phyloP scores from a whole-genome alignment of 164 flowering plant genomes.

The Malania oleifera region DNA sequence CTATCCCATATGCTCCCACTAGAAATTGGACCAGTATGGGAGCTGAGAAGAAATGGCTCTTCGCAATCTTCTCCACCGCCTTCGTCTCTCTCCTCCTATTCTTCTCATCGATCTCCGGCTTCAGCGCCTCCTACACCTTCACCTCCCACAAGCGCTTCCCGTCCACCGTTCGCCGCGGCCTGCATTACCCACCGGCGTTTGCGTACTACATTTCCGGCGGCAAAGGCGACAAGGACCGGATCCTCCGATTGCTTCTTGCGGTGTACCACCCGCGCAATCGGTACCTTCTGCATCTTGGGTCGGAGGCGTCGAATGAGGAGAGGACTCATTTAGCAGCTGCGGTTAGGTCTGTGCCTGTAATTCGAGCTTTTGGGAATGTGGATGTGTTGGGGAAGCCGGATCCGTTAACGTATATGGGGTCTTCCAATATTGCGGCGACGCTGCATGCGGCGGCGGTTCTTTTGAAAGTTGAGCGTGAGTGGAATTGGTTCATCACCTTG shows the following conservation, averaged over 20 bases:
- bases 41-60: slow-evolving; percentile 77
- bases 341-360: slow-evolving; percentile 52
- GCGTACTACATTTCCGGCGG: slow-evolving; percentile 86
- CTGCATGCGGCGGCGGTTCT: slow-evolving; percentile 72
- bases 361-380: slow-evolving; percentile 73
- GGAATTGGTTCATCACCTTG: slow-evolving; percentile 89
- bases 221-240: slow-evolving; percentile 52
- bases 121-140: slow-evolving; percentile 25
- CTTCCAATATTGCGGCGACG: slow-evolving; percentile 57
- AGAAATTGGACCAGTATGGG: slow-evolving; percentile 32
- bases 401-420: slow-evolving; percentile 68
- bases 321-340: slow-evolving; percentile 41
- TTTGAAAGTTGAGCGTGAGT: slow-evolving; percentile 64
- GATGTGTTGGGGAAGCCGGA: slow-evolving; percentile 85
- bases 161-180: slow-evolving; percentile 40
- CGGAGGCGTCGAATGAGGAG: slow-evolving; percentile 61
- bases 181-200: slow-evolving; percentile 71
- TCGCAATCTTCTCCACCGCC: slow-evolving; percentile 62
- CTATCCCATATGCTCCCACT: neutral
- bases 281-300: slow-evolving; percentile 66
- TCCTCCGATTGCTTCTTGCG: slow-evolving; percentile 65
- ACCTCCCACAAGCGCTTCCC: slow-evolving; percentile 27
- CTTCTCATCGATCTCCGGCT: slow-evolving; percentile 49
- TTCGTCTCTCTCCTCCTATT: slow-evolving; percentile 58
- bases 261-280: slow-evolving; percentile 90